Evolutionary conservation across 148 eudicot species (phyloP).

Genomic region (Rhododendron griersonianum): DNA sequence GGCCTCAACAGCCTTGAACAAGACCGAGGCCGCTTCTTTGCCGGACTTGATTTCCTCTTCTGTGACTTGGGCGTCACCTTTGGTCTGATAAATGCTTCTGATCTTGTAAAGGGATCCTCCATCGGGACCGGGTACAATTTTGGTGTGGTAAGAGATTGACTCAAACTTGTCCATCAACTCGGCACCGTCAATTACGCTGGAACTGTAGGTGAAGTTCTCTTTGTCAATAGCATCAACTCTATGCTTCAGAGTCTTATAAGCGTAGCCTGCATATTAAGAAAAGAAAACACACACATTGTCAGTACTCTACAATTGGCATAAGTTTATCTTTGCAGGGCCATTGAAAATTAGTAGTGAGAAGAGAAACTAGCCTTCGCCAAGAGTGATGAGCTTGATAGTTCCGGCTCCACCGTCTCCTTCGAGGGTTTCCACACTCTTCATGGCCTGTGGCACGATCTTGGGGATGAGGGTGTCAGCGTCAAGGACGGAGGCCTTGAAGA

Average conservation of each 20-base stretch:
- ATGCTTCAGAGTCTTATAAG: neutral
- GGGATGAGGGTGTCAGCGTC: neutral
- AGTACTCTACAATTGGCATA: neutral
- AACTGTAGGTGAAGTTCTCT: conserved; percentile 1
- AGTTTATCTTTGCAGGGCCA: too few species aligned
- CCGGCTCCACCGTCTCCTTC: conserved; percentile 6
- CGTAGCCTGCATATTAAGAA: conserved; percentile 1
- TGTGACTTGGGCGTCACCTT: neutral
- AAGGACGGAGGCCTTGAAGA: neutral
- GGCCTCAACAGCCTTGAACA: conserved; percentile 19
- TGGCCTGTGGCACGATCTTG: conserved; percentile 5
- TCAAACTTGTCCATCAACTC: neutral
- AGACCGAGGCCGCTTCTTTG: neutral
- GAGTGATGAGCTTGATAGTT: conserved; percentile 10
- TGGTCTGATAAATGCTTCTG: conserved; percentile 5
- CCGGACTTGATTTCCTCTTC: conserved; percentile 13
- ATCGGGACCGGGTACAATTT: neutral
- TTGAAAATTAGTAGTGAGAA: too few species aligned
- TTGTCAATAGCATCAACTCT: conserved; percentile 10
- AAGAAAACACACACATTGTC: neutral
- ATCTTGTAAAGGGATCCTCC: conserved; percentile 13
- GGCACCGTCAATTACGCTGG: conserved; percentile 1
- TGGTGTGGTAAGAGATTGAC: neutral
- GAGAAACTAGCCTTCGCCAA: neutral
- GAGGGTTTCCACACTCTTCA: neutral